A percentile compares a stretch with the other conserved stretches of the same genome.
phyloP scores from a whole-genome alignment of 2,329 filamentous ascomycete genomes.

The Pseudocercospora eumusae region DNA sequence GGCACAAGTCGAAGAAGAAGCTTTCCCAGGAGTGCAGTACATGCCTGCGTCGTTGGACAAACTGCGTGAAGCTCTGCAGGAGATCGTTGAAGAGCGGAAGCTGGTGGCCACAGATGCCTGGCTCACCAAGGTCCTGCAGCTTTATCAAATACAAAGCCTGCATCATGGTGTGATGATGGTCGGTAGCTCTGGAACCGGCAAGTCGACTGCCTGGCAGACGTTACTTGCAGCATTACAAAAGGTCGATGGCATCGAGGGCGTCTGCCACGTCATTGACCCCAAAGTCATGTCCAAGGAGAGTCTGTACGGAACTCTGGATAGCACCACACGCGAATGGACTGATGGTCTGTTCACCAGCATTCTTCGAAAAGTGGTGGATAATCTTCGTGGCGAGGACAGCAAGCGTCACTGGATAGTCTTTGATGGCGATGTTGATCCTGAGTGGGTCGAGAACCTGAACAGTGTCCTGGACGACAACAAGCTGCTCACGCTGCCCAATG shows the following conservation, averaged over 20 bases:
- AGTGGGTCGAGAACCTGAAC: slow-evolving; percentile 99
- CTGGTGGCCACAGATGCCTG: slow-evolving; percentile 89
- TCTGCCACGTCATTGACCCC: slow-evolving; percentile 96
- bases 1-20: slow-evolving; percentile 75
- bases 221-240: slow-evolving; percentile 87
- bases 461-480: slow-evolving; percentile 99
- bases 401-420: slow-evolving; percentile 99
- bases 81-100: slow-evolving; percentile 80
- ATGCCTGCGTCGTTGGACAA: slow-evolving; percentile 81
- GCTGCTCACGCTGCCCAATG: slow-evolving; percentile 91
- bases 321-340: slow-evolving; percentile 97
- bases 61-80: slow-evolving; percentile 77
- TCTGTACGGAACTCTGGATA: slow-evolving; percentile 91
- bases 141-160: slow-evolving; percentile 96
- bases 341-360: slow-evolving; percentile 98
- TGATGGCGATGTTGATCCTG: slow-evolving; percentile 96
- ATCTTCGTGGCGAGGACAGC: slow-evolving; percentile 91
- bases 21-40: slow-evolving; percentile 92
- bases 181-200: slow-evolving; percentile 93
- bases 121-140: slow-evolving; percentile 95
- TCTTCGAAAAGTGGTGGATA: slow-evolving; percentile 96
- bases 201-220: slow-evolving; percentile 92
- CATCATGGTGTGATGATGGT: slow-evolving; percentile 99
- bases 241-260: slow-evolving; percentile 87
- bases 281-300: slow-evolving; percentile 99